Evolutionary conservation across 345 rosid species (phyloP).

Genomic region (Eucalyptus pauciflora): DNA sequence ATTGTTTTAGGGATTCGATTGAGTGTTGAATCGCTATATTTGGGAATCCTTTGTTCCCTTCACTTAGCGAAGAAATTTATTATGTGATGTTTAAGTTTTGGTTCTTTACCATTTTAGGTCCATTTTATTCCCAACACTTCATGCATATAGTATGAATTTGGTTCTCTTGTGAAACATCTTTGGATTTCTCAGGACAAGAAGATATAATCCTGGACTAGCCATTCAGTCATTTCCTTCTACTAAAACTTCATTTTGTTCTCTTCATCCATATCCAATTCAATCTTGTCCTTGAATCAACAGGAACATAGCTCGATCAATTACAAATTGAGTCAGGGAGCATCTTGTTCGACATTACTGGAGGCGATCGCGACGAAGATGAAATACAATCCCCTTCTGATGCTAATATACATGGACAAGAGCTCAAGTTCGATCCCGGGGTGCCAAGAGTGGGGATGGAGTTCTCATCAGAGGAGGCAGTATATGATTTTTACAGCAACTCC

Average conservation of each 20-base stretch:
- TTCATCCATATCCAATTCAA: not conserved
- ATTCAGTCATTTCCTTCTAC: not conserved
- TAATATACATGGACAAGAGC: not conserved
- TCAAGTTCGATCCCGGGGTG: not conserved
- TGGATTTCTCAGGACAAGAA: not conserved
- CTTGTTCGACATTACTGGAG: not conserved
- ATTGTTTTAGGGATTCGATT: too few species aligned
- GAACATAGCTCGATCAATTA: not conserved
- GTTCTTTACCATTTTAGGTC: not conserved
- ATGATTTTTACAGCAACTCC: not conserved
- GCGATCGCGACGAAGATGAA: not conserved
- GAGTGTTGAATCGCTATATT: too few species aligned
- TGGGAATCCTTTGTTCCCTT: too few species aligned
- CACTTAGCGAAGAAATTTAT: not conserved
- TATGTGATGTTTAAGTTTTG: not conserved
- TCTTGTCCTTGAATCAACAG: not conserved
- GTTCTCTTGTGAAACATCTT: not conserved
- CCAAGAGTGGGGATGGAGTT: not conserved
- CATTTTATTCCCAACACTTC: not conserved
- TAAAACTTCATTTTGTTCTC: not conserved
- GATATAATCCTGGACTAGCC: not conserved
- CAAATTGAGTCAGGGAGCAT: not conserved
- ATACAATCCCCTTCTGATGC: not conserved
- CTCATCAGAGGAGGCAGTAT: not conserved
- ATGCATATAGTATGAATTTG: too few species aligned